Evolutionary conservation across 2,329 filamentous ascomycete species (phyloP), one percentile per base, ranked within the genome.

Genomic region (Microcera coccophila): DNA sequence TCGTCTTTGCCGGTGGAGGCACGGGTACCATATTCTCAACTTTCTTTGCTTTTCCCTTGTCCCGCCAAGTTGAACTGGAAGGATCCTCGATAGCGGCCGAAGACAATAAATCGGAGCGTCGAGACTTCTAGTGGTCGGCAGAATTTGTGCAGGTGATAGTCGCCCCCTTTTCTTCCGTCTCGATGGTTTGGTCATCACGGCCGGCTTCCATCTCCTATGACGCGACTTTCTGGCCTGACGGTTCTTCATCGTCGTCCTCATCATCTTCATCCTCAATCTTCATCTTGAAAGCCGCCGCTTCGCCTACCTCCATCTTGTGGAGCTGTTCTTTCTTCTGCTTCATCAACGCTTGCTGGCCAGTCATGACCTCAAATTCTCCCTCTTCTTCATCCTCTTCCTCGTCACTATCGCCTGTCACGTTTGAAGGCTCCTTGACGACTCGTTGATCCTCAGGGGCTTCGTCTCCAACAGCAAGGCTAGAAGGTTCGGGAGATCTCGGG

Each of bases 231-330:
- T 57, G 45, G 18, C 47, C 48, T 10, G 55, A 42, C 4, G 51
- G 43, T 31, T 47, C 48, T 22, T 55, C 58, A 36, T 64, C 60
- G 8, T 59, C 63, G 20, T 69, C 66, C 4, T 71, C 68, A 1
- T 69, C 66, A 1, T 67, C 61, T 2, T 69, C 66, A 2, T 62
- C 61, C 14, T 68, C 64, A 18, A 68, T 56, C 39, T 64, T 60
- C 58, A 62, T 64, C 41, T 60, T 63, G 4, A 81, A 62, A 8
- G 76, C 78, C 2, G 70, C 72, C 11, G 77, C 78, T 56, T 81
- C 78, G 43, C 72, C 75, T 2, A 78, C 72, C 52, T 81, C 78
- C 78, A 81, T 82, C 53, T 73, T 69, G 54, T 80, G 78, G 14
- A 81, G 66, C 40, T 72, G 74, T 43, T 77, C 70, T 38, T 63